Conservation (phyloP, 306 rosid genomes). For the Biancaea sappan region DNA sequence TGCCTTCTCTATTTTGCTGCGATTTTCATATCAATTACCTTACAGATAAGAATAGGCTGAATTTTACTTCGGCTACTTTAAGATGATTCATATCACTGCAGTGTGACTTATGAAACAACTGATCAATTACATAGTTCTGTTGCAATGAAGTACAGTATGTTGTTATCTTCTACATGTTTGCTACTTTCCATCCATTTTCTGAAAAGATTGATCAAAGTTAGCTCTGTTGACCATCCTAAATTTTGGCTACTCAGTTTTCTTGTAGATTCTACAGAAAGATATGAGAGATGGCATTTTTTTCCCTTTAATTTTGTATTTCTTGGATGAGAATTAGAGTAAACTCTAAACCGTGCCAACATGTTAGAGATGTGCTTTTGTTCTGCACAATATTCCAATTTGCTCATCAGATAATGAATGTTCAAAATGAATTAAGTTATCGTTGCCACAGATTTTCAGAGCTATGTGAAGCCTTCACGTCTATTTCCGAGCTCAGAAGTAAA, state of each 20-base stretch:
- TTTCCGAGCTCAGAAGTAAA: slow-evolving; percentile 67
- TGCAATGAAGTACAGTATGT: background rate
- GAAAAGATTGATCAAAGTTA: background rate
- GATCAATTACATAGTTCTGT: background rate
- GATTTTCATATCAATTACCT: too few relatives aligned
- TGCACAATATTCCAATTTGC: background rate
- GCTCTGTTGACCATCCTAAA: slow-evolving; percentile 7
- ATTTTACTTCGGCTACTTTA: background rate
- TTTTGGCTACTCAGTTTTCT: slow-evolving; percentile 3
- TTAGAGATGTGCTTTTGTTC: slow-evolving; percentile 18
- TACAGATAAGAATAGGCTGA: too few relatives aligned
- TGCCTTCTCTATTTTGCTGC: too few relatives aligned
- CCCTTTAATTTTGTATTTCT: background rate
- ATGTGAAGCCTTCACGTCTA: slow-evolving; percentile 65
- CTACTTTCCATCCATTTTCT: background rate
- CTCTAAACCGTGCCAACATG: background rate
- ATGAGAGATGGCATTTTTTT: background rate
- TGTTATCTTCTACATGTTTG: background rate
- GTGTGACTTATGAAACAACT: slow-evolving; percentile 1
- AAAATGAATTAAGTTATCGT: background rate
- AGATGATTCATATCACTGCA: slow-evolving; percentile 8
- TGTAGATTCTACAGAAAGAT: background rate
- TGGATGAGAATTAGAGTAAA: background rate
- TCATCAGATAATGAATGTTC: background rate
- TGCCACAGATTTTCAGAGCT: slow-evolving; percentile 64